These are phyloP conservation scores for Achlya hypogyna DNA, from an alignment of 352 stramenopile genomes.

Conservation along the genomic window DNA sequence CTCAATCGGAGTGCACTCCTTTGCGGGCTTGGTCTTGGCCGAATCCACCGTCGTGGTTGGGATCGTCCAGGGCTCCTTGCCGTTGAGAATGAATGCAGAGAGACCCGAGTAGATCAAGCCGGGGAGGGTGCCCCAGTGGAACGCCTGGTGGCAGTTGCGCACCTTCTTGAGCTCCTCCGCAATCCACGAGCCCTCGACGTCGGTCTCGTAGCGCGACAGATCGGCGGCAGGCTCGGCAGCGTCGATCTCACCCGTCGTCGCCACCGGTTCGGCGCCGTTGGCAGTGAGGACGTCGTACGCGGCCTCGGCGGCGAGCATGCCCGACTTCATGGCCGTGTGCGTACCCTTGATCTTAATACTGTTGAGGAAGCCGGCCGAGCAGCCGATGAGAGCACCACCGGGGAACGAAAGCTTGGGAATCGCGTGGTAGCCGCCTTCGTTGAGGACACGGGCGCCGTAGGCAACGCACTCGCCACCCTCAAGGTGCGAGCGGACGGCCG, in stretches of 20 bases:
- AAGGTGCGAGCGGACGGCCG: slow-evolving; percentile 87
- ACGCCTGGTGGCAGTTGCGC: slow-evolving; percentile 95
- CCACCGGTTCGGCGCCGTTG: slow-evolving; percentile 43
- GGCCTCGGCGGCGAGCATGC: slow-evolving; percentile 95
- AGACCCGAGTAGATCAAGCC: slow-evolving; percentile 93
- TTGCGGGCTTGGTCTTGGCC: slow-evolving; percentile 86
- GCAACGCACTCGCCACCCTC: slow-evolving; percentile 95
- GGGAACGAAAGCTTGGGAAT: slow-evolving; percentile 98
- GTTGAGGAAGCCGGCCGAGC: slow-evolving; percentile 97
- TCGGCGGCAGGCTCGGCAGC: slow-evolving; percentile 44
- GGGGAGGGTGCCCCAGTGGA: slow-evolving; percentile 90
- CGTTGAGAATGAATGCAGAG: slow-evolving; percentile 88
- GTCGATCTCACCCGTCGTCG: slow-evolving; percentile 66
- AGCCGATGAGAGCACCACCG: slow-evolving; percentile 93
- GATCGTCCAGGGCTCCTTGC: slow-evolving; percentile 96
- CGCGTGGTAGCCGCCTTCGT: slow-evolving; percentile 92
- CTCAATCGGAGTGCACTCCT: slow-evolving; percentile 86
- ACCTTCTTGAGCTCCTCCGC: slow-evolving; percentile 95
- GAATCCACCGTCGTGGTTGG: slow-evolving; percentile 76
- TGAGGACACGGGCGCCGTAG: slow-evolving; percentile 94
- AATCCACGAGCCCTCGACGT: slow-evolving; percentile 93
- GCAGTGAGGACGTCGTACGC: slow-evolving; percentile 84
- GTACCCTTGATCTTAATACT: slow-evolving; percentile 98
- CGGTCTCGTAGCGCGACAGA: slow-evolving; percentile 79
- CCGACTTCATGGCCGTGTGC: slow-evolving; percentile 98